Conservation (phyloP, 2,329 filamentous ascomycete species). For the Canariomyces notabilis region DNA sequence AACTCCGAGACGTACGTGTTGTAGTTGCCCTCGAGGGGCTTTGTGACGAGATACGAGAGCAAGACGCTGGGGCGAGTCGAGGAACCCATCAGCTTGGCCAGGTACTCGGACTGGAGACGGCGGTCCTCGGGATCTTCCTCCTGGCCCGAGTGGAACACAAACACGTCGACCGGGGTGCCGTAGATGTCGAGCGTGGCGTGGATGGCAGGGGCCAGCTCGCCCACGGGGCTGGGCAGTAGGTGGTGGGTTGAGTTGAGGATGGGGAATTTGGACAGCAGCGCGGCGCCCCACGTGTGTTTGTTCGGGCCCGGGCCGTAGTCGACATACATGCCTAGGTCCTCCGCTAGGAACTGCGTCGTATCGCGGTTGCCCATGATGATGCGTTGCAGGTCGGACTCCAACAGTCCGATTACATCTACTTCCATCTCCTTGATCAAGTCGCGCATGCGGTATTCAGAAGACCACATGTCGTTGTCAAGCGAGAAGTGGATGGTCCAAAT, state of each 20-base stretch:
- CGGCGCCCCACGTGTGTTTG: conserved; percentile 97
- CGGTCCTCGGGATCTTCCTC: conserved; percentile 94
- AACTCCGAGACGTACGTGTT: conserved; percentile 84
- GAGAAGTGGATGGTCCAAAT: conserved; percentile 99
- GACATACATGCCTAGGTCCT: conserved; percentile 97
- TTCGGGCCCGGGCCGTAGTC: conserved; percentile 96
- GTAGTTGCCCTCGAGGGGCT: conserved; percentile 88
- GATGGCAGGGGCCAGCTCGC: conserved; percentile 91
- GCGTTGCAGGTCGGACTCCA: conserved; percentile 89
- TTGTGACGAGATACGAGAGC: conserved; percentile 87
- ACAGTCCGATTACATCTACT: conserved; percentile 90
- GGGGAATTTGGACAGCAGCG: conserved; percentile 91
- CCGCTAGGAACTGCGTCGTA: conserved; percentile 87
- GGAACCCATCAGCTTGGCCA: conserved; percentile 81
- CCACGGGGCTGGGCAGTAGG: conserved; percentile 85
- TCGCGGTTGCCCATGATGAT: conserved; percentile 99
- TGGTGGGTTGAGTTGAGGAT: conserved; percentile 97
- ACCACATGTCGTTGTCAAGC: conserved; percentile 98
- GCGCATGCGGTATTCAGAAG: conserved; percentile 87
- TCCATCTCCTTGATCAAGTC: conserved; percentile 91
- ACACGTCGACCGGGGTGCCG: conserved; percentile 82
- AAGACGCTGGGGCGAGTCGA: conserved; percentile 76
- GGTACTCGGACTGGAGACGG: conserved; percentile 77
- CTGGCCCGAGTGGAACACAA: conserved; percentile 98
- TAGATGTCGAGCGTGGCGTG: conserved; percentile 95